Conservation (phyloP, 202 grass and related monocot genomes). For the Cymbopogon flexuosus region DNA sequence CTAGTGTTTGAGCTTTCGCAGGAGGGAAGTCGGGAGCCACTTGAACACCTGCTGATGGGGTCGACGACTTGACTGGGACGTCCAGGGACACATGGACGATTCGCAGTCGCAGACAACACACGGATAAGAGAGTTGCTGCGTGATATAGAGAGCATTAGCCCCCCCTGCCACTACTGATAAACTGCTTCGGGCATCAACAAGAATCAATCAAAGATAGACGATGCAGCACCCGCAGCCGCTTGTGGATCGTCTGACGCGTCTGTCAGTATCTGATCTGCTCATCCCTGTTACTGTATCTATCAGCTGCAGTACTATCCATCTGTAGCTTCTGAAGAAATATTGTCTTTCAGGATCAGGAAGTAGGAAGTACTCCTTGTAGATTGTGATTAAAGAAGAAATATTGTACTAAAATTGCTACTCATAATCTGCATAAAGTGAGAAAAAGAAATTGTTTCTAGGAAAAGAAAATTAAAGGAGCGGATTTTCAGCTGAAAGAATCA, state of each 20-base stretch:
- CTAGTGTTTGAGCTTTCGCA: background rate
- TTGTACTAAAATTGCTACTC: background rate
- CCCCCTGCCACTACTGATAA: too few species aligned
- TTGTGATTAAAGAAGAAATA: background rate
- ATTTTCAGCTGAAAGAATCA: background rate
- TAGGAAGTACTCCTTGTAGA: background rate
- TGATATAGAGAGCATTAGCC: background rate
- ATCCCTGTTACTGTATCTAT: background rate
- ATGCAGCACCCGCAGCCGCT: too few species aligned
- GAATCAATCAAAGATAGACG: too few species aligned
- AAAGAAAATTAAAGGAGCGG: background rate
- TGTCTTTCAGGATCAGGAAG: too few species aligned
- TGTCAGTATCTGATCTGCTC: background rate
- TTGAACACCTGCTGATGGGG: background rate
- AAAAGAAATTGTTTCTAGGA: background rate
- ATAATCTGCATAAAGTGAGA: background rate
- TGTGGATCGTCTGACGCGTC: background rate
- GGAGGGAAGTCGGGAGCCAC: background rate
- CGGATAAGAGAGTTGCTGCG: background rate
- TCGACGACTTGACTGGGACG: background rate
- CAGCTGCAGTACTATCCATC: background rate
- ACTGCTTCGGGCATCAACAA: too few species aligned
- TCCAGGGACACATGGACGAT: slow-evolving; percentile 9
- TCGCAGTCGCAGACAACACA: background rate
- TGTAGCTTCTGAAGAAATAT: too few species aligned